Conservation (phyloP, 2,329 filamentous ascomycete species). For the Cryphonectria nitschkei region DNA sequence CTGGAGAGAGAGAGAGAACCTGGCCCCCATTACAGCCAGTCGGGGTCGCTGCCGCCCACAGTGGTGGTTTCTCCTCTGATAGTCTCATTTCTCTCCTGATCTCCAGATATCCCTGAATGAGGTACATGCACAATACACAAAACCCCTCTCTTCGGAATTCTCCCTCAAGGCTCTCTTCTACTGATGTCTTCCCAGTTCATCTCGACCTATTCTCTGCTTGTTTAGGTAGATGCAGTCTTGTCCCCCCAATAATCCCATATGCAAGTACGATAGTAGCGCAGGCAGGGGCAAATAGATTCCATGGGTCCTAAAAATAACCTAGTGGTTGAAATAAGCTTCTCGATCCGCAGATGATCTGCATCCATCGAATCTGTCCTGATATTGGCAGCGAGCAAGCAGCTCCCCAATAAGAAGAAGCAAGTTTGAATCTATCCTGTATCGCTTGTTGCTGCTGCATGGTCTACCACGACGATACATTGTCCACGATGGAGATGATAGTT, state of each 20-base stretch:
- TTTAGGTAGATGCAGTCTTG: not conserved
- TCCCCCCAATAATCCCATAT: slow-evolving; percentile 38
- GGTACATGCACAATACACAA: not conserved
- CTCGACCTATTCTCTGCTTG: not conserved
- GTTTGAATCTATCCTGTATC: not conserved
- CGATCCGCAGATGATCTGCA: slow-evolving; percentile 17
- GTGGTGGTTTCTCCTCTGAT: not conserved
- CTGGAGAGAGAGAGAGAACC: not conserved
- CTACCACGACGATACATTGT: not conserved
- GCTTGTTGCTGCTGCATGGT: not conserved
- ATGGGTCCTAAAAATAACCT: slow-evolving; percentile 13
- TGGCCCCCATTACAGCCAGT: slow-evolving; percentile 4
- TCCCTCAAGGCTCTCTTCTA: not conserved
- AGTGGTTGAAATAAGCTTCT: slow-evolving; percentile 11
- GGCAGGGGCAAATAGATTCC: not conserved
- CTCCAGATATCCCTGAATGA: not conserved
- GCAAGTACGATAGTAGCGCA: not conserved
- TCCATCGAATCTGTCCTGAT: slow-evolving; percentile 8
- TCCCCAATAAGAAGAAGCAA: not conserved
- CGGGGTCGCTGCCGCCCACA: slow-evolving; percentile 15
- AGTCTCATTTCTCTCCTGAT: not conserved
- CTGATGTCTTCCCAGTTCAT: not conserved
- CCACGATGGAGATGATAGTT: not conserved
- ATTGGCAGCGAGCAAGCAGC: not conserved
- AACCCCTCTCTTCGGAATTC: not conserved